Evolutionary conservation across 305 asterid species (phyloP).

Genomic region (Fraxinus sp.): DNA sequence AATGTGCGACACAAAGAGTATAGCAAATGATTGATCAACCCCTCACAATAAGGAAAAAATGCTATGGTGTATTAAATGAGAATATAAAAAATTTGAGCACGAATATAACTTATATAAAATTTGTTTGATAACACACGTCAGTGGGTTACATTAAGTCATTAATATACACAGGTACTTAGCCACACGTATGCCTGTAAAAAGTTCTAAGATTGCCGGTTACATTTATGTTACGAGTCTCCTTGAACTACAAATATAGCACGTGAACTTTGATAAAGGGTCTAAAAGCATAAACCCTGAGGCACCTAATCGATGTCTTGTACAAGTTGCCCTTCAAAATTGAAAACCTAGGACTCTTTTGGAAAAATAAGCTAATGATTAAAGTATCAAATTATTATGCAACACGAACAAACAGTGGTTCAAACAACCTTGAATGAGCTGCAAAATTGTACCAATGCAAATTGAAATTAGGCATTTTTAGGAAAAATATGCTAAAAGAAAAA

Average conservation of each 20-base stretch:
- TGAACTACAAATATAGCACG: not conserved
- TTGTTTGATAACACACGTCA: not conserved
- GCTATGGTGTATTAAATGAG: not conserved
- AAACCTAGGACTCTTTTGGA: not conserved
- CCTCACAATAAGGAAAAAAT: not conserved
- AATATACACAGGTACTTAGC: not conserved
- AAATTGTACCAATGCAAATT: not conserved
- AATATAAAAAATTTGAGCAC: not conserved
- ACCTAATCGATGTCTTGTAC: not conserved
- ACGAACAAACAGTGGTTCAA: not conserved
- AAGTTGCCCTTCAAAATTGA: not conserved
- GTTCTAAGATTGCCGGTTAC: not conserved
- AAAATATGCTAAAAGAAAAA: not conserved
- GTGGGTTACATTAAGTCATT: not conserved
- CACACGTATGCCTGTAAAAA: not conserved
- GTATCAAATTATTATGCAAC: not conserved
- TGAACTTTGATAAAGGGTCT: not conserved
- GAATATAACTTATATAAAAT: not conserved
- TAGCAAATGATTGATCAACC: slow-evolving; percentile 3
- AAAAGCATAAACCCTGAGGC: not conserved
- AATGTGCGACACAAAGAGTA: slow-evolving; percentile 11
- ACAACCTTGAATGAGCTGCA: not conserved
- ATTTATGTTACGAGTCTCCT: not conserved
- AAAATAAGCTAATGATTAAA: not conserved
- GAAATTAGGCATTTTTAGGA: not conserved